Percentiles rank a stretch among this genome's conserved stretches.
phyloP scores from a whole-genome alignment of 768 basidiomycete species.

The Rhodotorula babjevae region DNA sequence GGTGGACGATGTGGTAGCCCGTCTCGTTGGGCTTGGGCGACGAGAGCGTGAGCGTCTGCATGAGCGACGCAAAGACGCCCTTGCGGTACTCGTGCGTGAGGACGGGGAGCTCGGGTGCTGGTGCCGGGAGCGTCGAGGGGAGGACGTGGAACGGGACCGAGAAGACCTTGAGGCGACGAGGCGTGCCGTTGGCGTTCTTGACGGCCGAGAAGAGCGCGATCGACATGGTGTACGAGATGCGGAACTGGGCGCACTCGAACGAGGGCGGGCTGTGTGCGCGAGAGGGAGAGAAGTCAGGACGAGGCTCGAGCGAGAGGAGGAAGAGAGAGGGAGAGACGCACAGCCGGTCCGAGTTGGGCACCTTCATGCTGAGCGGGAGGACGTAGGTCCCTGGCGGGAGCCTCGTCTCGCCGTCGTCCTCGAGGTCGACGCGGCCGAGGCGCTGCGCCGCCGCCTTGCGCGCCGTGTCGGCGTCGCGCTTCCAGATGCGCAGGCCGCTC shows the following conservation, averaged over 20 bases:
- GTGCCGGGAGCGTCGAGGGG: conserved; percentile 41
- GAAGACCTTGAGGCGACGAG: conserved; percentile 41
- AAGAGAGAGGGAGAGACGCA: conserved; percentile 15
- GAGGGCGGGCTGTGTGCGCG: conserved; percentile 40
- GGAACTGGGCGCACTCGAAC: conserved; percentile 42
- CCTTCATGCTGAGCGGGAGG: conserved; percentile 44
- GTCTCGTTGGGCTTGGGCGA: conserved; percentile 34
- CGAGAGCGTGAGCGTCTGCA: conserved; percentile 38
- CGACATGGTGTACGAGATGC: conserved; percentile 44
- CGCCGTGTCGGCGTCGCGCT: conserved; percentile 39
- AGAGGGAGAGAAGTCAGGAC: not conserved
- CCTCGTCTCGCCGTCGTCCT: conserved; percentile 29
- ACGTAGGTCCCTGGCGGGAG: conserved; percentile 43
- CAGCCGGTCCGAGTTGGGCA: conserved; percentile 43
- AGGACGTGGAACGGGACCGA: conserved; percentile 43
- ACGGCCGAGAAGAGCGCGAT: conserved; percentile 41
- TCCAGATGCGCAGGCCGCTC: conserved; percentile 42
- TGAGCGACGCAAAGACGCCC: conserved; percentile 40
- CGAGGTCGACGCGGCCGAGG: conserved; percentile 20
- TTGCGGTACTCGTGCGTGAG: conserved; percentile 42
- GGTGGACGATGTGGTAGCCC: conserved; percentile 42
- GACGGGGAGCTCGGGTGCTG: conserved; percentile 40
- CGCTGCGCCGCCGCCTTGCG: conserved; percentile 14
- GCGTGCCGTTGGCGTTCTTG: conserved; percentile 32
- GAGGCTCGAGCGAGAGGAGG: not conserved